Evolutionary conservation across 495 filamentous ascomycete genomes (phyloP).

Genomic region (Geopyxis carbonaria): DNA sequence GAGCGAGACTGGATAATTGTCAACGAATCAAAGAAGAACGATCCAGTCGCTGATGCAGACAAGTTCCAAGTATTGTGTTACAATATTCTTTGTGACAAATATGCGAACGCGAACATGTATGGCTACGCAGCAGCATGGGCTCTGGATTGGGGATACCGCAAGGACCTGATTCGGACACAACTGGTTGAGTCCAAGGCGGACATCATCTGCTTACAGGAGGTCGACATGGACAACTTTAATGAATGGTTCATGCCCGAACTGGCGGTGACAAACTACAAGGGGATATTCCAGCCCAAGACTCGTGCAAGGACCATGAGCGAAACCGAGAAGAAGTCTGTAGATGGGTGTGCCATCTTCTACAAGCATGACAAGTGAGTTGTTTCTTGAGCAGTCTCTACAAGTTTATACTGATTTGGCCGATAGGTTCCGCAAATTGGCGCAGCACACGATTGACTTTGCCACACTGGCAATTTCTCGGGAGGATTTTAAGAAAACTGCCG

Average conservation of each 20-base stretch:
- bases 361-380: slow-evolving; percentile 54
- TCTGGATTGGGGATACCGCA: slow-evolving; percentile 71
- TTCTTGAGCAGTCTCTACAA: background rate
- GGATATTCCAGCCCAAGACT: slow-evolving; percentile 73
- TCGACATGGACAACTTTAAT: slow-evolving; percentile 76
- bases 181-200: slow-evolving; percentile 74
- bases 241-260: slow-evolving; percentile 72
- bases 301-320: slow-evolving; percentile 81
- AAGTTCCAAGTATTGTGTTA: slow-evolving; percentile 65
- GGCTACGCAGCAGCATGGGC: slow-evolving; percentile 71
- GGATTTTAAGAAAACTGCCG: slow-evolving; percentile 86
- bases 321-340: slow-evolving; percentile 67
- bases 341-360: slow-evolving; percentile 94
- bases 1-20: slow-evolving; percentile 53
- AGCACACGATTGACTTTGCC: slow-evolving; percentile 81
- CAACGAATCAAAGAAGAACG: slow-evolving; percentile 32
- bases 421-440: slow-evolving; percentile 71
- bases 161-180: slow-evolving; percentile 52
- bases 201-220: slow-evolving; percentile 82
- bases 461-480: slow-evolving; percentile 78
- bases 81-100: slow-evolving; percentile 88
- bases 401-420: slow-evolving; percentile 3
- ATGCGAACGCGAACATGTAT: slow-evolving; percentile 64
- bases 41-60: slow-evolving; percentile 20
- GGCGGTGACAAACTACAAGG: slow-evolving; percentile 73